A percentile compares a stretch with the other conserved stretches of the same genome.
Conservation (phyloP, 1,139 yeast genomes). For the Zygosaccharomyces sapae region DNA sequence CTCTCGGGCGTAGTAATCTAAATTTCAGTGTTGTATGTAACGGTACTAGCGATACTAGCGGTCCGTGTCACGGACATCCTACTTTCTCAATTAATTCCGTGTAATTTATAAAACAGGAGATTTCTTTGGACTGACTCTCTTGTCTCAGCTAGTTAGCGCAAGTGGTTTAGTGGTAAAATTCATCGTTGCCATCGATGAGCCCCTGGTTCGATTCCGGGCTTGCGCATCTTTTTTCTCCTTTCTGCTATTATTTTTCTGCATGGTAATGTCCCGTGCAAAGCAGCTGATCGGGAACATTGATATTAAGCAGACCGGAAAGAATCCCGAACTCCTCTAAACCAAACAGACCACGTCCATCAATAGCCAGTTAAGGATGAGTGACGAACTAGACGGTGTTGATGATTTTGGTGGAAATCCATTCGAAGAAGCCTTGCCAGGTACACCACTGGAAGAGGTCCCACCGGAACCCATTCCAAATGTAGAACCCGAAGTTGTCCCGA, state of each 20-base stretch:
- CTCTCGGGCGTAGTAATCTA: no score
- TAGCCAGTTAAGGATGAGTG: constrained; percentile 13
- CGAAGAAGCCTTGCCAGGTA: constrained; percentile 10
- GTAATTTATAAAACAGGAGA: no score
- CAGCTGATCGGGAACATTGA: no score
- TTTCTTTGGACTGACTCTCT: no score
- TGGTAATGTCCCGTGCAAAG: no score
- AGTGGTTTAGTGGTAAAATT: constrained; percentile 18
- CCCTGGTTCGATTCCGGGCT: constrained; percentile 20
- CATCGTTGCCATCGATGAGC: constrained; percentile 19
- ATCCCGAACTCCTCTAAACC: background rate
- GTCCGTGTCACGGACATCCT: no score
- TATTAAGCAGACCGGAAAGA: no score
- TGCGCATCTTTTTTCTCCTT: constrained; percentile 12
- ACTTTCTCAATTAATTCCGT: no score
- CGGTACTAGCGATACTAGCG: no score
- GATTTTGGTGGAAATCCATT: constrained; percentile 16
- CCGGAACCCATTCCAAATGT: constrained; percentile 1
- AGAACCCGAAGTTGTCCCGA: background rate
- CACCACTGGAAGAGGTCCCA: constrained; percentile 2
- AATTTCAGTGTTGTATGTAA: no score
- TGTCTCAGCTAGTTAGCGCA: constrained; percentile 4
- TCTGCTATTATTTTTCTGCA: background rate
- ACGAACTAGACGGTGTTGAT: constrained; percentile 19
- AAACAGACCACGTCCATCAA: background rate